Percentiles rank a stretch among this genome's conserved stretches.
Conservation (phyloP, 1,139 yeast species). For the Geotrichum reessii region DNA sequence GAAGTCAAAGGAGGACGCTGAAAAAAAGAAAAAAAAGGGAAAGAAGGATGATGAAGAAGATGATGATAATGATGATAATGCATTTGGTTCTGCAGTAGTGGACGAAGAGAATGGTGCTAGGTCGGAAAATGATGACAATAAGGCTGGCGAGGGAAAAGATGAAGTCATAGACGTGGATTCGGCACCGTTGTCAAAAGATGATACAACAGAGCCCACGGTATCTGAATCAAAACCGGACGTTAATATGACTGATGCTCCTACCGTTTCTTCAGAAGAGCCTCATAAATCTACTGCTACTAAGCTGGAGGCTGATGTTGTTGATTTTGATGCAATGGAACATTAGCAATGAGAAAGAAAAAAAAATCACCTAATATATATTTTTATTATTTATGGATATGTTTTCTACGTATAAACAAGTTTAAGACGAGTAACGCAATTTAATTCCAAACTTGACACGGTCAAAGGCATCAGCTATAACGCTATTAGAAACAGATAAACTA, state of each 20-base stretch:
- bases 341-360: background rate
- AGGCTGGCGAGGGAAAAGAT: background rate
- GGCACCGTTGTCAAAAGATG: background rate
- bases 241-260: background rate
- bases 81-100: no score
- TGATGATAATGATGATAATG: background rate
- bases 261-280: background rate
- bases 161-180: slow-evolving; percentile 5
- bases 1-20: slow-evolving; percentile 14
- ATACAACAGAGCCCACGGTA: background rate
- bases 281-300: background rate
- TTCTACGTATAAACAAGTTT: background rate
- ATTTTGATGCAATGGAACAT: slow-evolving; percentile 7
- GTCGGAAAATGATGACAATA: background rate
- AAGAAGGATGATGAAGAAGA: background rate
- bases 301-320: slow-evolving; percentile 2
- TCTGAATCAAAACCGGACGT: background rate
- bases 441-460: background rate
- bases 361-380: background rate
- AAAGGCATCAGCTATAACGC: background rate
- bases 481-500: background rate
- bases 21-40: slow-evolving; percentile 7
- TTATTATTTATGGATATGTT: background rate
- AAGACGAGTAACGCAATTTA: background rate
- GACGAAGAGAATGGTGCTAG: background rate